Evolutionary conservation across 176 grass and related monocot genomes (phyloP), one percentile per base, ranked within the genome.

Genomic region (Cymbopogon citratus): DNA sequence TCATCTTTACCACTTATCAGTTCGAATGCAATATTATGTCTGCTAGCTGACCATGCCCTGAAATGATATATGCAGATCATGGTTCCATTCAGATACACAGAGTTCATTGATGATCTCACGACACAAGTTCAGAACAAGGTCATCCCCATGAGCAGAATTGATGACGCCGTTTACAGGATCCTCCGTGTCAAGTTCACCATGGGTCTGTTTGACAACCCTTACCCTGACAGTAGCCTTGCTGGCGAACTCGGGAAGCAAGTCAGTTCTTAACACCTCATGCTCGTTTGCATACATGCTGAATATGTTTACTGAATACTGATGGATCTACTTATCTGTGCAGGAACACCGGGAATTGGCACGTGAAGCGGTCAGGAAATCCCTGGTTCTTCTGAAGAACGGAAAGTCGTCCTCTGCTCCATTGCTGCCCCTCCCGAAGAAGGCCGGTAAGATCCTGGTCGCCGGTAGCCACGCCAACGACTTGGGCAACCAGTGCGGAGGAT

Each of bases 61-160:
- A 62, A 12, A 78, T 67, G 3, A 13, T 19, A 13, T 46, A 85
- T 85, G 77, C 89, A 94, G 92, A 77, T 94, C 14, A 94, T 94
- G 92, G 79, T 94, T 76, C 90, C 92, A 19, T 90, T 28, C 28
- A 35, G n/a, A 74, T 94, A 90, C 81, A 78, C 76, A 26, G 89
- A 89, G 46, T 94, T 89, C 74, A 94, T 89, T 1, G 76, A 83
- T 41, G 87, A 85, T 31, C 75, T 94, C 52, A 94, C 86, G 6
- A 6, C 76, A 38, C 87, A 80, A 79, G 90, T 94, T 62, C n/a
- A 94, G 41, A 90, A 80, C 24, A 90, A 90, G 39, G 34, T 85
- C 43, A 94, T 94, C 63, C 87, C 87, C 21, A 92, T 92, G 78
- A 94, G 90, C 90, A 91, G 92, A 80, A 94, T 94, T 8, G 63